Evolutionary conservation across 371 early-diverging fungal genomes (phyloP), one percentile per base, ranked within the genome.

Genomic region (Rhizomucor pusillus): DNA sequence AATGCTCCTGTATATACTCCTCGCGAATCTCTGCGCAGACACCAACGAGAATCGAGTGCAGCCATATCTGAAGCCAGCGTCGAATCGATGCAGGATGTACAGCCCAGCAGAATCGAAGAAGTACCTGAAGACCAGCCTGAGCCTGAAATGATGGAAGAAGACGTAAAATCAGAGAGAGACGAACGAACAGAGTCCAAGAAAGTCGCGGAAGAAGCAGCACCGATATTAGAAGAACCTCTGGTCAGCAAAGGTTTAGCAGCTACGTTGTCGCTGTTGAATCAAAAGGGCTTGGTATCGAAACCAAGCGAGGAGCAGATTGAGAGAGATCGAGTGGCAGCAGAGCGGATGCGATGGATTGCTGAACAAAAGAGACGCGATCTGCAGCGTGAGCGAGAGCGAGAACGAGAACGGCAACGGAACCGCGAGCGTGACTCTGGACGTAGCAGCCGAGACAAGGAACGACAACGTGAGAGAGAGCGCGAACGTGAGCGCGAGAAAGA

Each of bases 161-260:
- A 40, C 12, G 25, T 50, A 19, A 12, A 25, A 7, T 23, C 44
- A 2, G n/a, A 43, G 13, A 46, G 19, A 19, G 46, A 54, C 12
- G 22, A 62, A 23, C 16, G 52, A 5, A 46, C 55, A 16, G 39
- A 60, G 19, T 40, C 45, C 1, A 25, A 56, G n/a, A 43, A 43
- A 16, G 44, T 36, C 19, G 57, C 56, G 3, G 57, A 58, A 16
- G 61, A 65, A 9, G 44, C 29, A 6, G 54, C 45, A 18, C 52
- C 66, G 62, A 59, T 85, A 16, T 86, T 80, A 41, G 91, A 92
- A 51, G 95, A 96, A 58, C 92, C 92, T 5, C 62, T 90, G 0
- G 86, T 95, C 9, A 83, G 88, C 44, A 56, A 70, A 13, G 95
- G 96, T n/a, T 66, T 97, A 36, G 93, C 86, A 12, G 90, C 93